Evolutionary conservation across 805 yeast genomes (phyloP), one percentile per base, ranked within the genome.

Genomic region (Suhomyces xylopsoci): DNA sequence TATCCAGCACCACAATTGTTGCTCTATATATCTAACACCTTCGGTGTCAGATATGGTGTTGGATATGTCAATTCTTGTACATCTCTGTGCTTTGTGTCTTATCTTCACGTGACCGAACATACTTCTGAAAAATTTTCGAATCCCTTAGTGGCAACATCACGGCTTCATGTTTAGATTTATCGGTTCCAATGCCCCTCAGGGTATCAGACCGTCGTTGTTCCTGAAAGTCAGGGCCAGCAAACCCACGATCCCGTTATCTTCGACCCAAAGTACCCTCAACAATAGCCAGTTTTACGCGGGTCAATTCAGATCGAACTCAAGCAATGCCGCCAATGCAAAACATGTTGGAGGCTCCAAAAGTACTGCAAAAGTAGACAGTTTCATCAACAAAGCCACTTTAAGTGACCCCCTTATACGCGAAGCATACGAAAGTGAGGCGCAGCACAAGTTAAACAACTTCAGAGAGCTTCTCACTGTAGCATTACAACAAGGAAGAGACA

Each of bases 141-240:
- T 24, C 19, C 19, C 26, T n/a, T 42, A 42, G 45, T 42, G 45
- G 45, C 45, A 22, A 42, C 45, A 20, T 42, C 45, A 42, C 26
- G 17, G 30, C 45, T 24, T 17, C 43, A 74, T 74, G 78, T 73
- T 74, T 52, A 67, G 77, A 56, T 64, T 74, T 45, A 65, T 73
- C 22, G 60, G 74, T 15, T 49, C 70, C n/a, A 73, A 71, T 57
- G 67, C 77, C 17, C 71, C 63, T 51, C 67, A 64, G 51, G 63
- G 70, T 43, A 57, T 74, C 47, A 66, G 74, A 54, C 77, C 78
- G 10, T 73, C 60, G 25, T 56, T 73, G 47, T 61, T 73, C 48
- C 71, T 66, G 62, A 73, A 73, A 53, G 74, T 73, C 32, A 65
- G 73, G 52, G 60, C 62, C 45, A 68, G 66, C 54, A 58, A 61